Conservation (phyloP, 225 moss, liverwort and hornwort genomes). For the Ulota crispa region DNA sequence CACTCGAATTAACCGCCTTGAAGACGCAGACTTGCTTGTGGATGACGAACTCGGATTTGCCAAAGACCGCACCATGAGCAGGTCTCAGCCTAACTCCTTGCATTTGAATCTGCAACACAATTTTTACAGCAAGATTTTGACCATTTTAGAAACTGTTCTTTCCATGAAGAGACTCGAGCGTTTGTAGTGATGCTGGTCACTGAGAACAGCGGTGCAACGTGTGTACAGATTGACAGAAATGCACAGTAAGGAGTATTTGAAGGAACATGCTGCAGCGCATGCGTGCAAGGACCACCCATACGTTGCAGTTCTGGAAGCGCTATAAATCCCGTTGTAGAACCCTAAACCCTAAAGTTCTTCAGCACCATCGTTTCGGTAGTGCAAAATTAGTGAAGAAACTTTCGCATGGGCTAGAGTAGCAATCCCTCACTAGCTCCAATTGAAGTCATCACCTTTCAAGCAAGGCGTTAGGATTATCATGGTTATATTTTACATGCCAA, state of each 20-base stretch:
- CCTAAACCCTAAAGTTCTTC: neutral
- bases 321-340: neutral
- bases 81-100: conserved; percentile 28
- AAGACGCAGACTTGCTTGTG: conserved; percentile 81
- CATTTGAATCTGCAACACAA: neutral
- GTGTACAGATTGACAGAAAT: conserved; percentile 75
- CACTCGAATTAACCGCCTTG: conserved; percentile 53
- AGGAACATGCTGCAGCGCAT: conserved; percentile 62
- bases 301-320: conserved; percentile 19
- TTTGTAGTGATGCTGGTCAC: neutral
- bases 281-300: conserved; percentile 21
- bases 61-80: conserved; percentile 90
- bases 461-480: neutral
- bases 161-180: neutral
- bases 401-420: neutral
- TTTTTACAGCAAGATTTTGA: neutral
- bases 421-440: neutral
- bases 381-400: neutral
- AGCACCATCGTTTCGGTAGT: neutral
- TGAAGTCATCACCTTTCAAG: neutral
- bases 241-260: conserved; percentile 76
- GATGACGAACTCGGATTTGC: conserved; percentile 91
- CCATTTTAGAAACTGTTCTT: neutral
- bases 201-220: neutral
- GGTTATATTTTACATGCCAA: neutral